Conservation (phyloP, 805 yeast genomes). For the Scheffersomyces stipitis region DNA sequence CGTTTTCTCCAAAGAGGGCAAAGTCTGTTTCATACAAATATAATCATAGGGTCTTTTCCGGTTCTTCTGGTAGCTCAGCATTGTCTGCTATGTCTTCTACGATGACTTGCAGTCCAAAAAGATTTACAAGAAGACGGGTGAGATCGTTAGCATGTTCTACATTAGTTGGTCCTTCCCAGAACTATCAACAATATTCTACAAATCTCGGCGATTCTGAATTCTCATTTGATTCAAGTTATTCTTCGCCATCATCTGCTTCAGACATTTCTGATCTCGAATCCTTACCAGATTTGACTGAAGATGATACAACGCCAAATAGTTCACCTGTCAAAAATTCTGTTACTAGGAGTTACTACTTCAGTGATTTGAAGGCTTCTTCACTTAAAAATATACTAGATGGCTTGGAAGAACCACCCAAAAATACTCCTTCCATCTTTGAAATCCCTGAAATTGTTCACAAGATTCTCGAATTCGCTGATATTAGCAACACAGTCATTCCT, state of each 20-base stretch:
- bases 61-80: background rate
- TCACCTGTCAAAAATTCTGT: conserved; percentile 11
- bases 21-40: conserved; percentile 12
- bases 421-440: conserved; percentile 49
- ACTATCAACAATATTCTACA: conserved; percentile 1
- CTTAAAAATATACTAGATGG: background rate
- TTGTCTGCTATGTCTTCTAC: background rate
- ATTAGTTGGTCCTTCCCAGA: conserved; percentile 2
- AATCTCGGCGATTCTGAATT: conserved; percentile 10
- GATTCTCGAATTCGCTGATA: conserved; percentile 63
- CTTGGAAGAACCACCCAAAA: background rate
- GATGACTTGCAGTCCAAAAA: background rate
- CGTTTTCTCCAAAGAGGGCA: conserved; percentile 12
- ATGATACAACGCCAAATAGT: conserved; percentile 21
- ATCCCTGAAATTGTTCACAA: conserved; percentile 74
- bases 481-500: conserved; percentile 52
- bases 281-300: conserved; percentile 37
- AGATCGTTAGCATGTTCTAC: conserved; percentile 3
- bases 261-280: conserved; percentile 35
- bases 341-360: conserved; percentile 3
- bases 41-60: conserved; percentile 1
- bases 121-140: background rate
- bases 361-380: conserved; percentile 1
- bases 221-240: conserved; percentile 9
- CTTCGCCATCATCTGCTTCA: conserved; percentile 4